Percentiles rank a stretch among this genome's conserved stretches.
These are phyloP conservation scores for Sordaria brevicollis DNA, from an alignment of 495 filamentous ascomycete genomes.

Conservation along the genomic window DNA sequence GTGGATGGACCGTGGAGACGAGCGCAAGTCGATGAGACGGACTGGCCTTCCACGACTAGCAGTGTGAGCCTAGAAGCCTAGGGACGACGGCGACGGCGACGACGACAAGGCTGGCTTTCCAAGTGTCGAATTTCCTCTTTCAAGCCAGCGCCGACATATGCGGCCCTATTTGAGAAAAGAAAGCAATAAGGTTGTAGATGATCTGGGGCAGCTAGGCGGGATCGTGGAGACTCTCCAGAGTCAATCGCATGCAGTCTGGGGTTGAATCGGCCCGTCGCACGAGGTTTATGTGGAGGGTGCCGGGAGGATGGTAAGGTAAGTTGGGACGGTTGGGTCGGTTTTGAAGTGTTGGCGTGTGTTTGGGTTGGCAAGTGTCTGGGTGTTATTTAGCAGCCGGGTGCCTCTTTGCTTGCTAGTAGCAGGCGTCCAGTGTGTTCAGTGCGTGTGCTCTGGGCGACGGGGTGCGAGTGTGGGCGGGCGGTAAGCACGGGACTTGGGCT, in stretches of 20 bases:
- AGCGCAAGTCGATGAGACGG: too few species aligned
- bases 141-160: constrained; percentile 14
- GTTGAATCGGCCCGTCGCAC: constrained; percentile 24
- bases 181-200: constrained; percentile 8
- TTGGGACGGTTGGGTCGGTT: not conserved
- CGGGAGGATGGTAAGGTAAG: constrained; percentile 1
- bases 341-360: not conserved
- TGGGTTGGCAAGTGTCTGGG: not conserved
- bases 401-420: not conserved
- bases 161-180: constrained; percentile 11
- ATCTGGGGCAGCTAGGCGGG: constrained; percentile 9
- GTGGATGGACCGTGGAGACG: not conserved
- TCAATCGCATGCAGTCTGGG: constrained; percentile 19
- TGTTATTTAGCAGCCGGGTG: not conserved
- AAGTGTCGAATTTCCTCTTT: not conserved
- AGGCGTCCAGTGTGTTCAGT: not conserved
- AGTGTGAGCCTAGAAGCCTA: too few species aligned
- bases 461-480: too few species aligned
- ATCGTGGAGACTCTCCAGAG: constrained; percentile 24
- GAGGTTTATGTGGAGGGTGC: constrained; percentile 9
- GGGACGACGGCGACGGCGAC: too few species aligned
- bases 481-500: not conserved
- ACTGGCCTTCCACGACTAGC: too few species aligned
- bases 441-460: not conserved
- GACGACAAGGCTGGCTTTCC: not conserved